phyloP scores from a whole-genome alignment of 352 stramenopile genomes.

The Globisporangium parvum region DNA sequence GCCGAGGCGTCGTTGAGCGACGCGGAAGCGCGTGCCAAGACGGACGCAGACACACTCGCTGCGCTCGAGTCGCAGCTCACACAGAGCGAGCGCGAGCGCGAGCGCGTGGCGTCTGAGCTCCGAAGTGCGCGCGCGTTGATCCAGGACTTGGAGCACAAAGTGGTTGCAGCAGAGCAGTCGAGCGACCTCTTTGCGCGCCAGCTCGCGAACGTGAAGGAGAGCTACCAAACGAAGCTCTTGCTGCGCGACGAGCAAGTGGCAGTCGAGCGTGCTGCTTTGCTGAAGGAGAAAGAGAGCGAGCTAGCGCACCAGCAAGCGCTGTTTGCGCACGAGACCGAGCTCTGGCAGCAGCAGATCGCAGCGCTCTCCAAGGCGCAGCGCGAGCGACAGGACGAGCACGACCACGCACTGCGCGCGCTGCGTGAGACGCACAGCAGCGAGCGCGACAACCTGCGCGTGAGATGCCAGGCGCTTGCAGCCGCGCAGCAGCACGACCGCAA shows the following conservation, averaged over 20 bases:
- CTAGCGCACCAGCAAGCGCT: slow-evolving; percentile 27
- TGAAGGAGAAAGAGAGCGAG: slow-evolving; percentile 26
- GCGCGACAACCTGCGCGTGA: slow-evolving; percentile 10
- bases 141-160: slow-evolving; percentile 29
- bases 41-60: slow-evolving; percentile 16
- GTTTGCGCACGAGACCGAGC: slow-evolving; percentile 27
- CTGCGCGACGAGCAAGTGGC: slow-evolving; percentile 26
- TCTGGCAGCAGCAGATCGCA: slow-evolving; percentile 41
- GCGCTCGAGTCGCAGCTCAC: slow-evolving; percentile 18
- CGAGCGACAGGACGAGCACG: slow-evolving; percentile 26
- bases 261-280: slow-evolving; percentile 22
- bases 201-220: slow-evolving; percentile 37
- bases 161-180: slow-evolving; percentile 28
- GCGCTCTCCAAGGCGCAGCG: slow-evolving; percentile 34
- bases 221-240: slow-evolving; percentile 35
- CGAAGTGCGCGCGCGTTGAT: slow-evolving; percentile 13
- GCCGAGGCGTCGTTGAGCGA: slow-evolving; percentile 1
- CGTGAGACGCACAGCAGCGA: not conserved
- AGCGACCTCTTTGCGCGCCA: slow-evolving; percentile 34
- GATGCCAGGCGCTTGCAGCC: slow-evolving; percentile 6
- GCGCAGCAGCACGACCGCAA: slow-evolving; percentile 7
- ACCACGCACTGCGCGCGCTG: slow-evolving; percentile 9
- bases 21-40: slow-evolving; percentile 12
- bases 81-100: slow-evolving; percentile 17
- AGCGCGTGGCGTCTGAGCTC: slow-evolving; percentile 18